A percentile compares a stretch with the other conserved stretches of the same genome.
These are phyloP conservation scores for Sphenostylis stenocarpa DNA, from an alignment of 306 rosid genomes.

Conservation along the genomic window DNA sequence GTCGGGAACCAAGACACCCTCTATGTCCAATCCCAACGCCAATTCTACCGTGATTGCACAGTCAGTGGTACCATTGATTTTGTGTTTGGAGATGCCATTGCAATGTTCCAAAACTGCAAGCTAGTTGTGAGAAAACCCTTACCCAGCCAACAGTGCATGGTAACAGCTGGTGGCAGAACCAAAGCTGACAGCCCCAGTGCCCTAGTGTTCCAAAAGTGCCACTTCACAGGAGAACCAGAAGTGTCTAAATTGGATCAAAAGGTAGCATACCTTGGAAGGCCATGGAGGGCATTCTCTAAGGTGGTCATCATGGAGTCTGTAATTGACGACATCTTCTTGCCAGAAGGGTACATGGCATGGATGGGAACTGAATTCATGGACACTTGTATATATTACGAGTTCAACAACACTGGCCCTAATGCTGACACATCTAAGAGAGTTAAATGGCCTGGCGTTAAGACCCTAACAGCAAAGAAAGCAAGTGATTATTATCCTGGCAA, in stretches of 20 bases:
- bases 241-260: not conserved
- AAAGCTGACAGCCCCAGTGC: constrained; percentile 34
- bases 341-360: constrained; percentile 65
- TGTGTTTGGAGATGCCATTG: constrained; percentile 46
- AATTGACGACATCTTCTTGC: constrained; percentile 45
- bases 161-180: constrained; percentile 62
- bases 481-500: constrained; percentile 32
- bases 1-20: constrained; percentile 57
- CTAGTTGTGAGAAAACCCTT: constrained; percentile 48
- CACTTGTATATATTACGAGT: constrained; percentile 54
- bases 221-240: constrained; percentile 40
- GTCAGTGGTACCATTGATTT: constrained; percentile 52
- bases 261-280: constrained; percentile 62
- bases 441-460: constrained; percentile 55
- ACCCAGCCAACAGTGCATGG: constrained; percentile 43
- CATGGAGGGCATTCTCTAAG: constrained; percentile 62
- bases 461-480: constrained; percentile 23
- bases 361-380: constrained; percentile 25
- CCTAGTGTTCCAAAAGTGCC: constrained; percentile 56
- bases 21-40: constrained; percentile 42
- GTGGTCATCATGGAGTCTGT: constrained; percentile 56
- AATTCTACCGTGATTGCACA: constrained; percentile 56
- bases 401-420: constrained; percentile 52
- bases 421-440: constrained; percentile 38
- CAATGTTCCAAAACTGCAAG: constrained; percentile 62